Conservation (phyloP, 352 stramenopile genomes). For the Phytopythium ostracodes region DNA sequence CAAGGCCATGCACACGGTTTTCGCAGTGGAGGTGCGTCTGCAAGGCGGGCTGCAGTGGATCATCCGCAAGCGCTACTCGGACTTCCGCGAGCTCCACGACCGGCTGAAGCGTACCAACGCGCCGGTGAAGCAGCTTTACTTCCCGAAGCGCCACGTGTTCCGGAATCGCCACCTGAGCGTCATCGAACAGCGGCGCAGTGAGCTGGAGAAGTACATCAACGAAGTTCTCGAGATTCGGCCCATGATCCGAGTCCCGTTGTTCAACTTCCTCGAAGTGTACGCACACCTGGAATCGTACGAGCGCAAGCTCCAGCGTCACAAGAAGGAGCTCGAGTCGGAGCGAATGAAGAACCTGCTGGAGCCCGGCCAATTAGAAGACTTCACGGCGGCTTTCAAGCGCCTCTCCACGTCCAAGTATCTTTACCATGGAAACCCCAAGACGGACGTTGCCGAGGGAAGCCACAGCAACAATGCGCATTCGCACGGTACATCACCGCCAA, state of each 20-base stretch:
- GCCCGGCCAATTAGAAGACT: constrained; percentile 55
- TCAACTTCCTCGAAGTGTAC: constrained; percentile 88
- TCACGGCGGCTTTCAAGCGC: constrained; percentile 73
- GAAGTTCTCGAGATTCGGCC: constrained; percentile 77
- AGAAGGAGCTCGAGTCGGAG: constrained; percentile 85
- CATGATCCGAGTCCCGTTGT: constrained; percentile 80
- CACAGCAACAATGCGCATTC: constrained; percentile 14
- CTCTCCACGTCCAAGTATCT: constrained; percentile 84
- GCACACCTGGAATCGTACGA: constrained; percentile 87
- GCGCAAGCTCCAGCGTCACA: constrained; percentile 76
- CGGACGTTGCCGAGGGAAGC: constrained; percentile 15
- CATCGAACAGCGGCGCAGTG: constrained; percentile 80
- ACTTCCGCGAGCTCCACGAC: constrained; percentile 86
- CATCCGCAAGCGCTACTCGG: constrained; percentile 87
- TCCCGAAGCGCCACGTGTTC: constrained; percentile 86
- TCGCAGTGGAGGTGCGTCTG: constrained; percentile 74
- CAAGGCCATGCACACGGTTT: constrained; percentile 78
- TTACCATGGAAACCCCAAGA: constrained; percentile 56
- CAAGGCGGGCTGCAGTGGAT: constrained; percentile 83
- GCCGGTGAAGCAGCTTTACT: constrained; percentile 75
- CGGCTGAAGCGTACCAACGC: constrained; percentile 73
- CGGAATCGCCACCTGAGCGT: constrained; percentile 79
- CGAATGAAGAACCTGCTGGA: constrained; percentile 85
- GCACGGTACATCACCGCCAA: constrained; percentile 10
- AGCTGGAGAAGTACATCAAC: constrained; percentile 88